phyloP scores from a whole-genome alignment of 306 rosid species.

The Lathyrus tuberosus region DNA sequence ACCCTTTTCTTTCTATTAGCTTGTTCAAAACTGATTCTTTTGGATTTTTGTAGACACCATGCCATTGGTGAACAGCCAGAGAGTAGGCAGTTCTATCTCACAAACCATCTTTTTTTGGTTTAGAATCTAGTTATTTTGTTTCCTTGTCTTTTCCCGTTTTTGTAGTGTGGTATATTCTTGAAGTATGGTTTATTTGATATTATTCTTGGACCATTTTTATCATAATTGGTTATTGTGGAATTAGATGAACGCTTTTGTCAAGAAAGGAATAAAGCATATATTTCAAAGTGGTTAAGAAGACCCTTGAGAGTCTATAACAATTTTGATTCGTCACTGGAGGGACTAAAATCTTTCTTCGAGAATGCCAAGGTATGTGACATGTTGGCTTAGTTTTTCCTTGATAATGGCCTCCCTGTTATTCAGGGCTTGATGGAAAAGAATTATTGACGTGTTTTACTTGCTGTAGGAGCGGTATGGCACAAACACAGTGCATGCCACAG shows the following conservation, averaged over 20 bases:
- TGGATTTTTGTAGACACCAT: constrained; percentile 27
- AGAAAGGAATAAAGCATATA: constrained; percentile 69
- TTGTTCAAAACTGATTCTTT: constrained; percentile 30
- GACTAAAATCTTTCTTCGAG: constrained; percentile 69
- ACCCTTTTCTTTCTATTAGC: constrained; percentile 22
- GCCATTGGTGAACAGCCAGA: constrained; percentile 16
- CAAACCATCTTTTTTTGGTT: constrained; percentile 26
- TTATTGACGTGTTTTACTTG: constrained; percentile 35
- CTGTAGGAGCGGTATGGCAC: constrained; percentile 67
- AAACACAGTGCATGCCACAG: constrained; percentile 43
- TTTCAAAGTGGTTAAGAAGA: constrained; percentile 95
- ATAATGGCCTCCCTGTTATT: constrained; percentile 10
- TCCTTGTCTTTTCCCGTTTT: constrained; percentile 13
- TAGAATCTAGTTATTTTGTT: constrained; percentile 27
- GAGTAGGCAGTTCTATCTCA: constrained; percentile 21
- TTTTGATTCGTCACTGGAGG: constrained; percentile 61
- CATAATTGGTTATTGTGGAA: constrained; percentile 42
- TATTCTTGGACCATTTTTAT: constrained; percentile 18
- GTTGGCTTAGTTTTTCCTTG: constrained; percentile 27
- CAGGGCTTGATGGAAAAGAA: constrained; percentile 7
- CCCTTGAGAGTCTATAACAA: constrained; percentile 58
- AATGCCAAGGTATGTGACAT: constrained; percentile 59
- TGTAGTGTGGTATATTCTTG: constrained; percentile 25
- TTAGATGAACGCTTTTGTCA: constrained; percentile 87
- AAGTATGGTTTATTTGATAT: constrained; percentile 17